phyloP scores from a whole-genome alignment of 2,329 filamentous ascomycete genomes.

The Fusarium newnesense region DNA sequence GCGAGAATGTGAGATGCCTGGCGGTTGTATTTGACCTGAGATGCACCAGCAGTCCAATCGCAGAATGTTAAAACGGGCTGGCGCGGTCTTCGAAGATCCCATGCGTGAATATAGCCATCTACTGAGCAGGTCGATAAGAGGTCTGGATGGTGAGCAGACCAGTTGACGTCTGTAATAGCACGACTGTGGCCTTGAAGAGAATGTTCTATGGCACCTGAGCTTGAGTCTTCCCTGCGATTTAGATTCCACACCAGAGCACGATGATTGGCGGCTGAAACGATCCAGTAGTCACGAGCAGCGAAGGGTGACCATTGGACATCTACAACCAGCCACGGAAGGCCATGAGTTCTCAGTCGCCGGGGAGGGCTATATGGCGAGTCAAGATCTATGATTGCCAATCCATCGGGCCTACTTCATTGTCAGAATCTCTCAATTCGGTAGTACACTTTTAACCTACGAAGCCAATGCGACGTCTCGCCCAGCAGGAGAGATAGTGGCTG shows the following conservation, averaged over 20 bases:
- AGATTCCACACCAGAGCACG: conserved; percentile 95
- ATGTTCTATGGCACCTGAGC: conserved; percentile 79
- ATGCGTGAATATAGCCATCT: conserved; percentile 92
- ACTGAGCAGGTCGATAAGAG: conserved; percentile 90
- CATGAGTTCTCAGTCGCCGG: conserved; percentile 81
- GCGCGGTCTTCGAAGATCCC: conserved; percentile 82
- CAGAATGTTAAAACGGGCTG: conserved; percentile 84
- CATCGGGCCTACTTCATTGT: conserved; percentile 70
- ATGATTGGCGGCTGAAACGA: conserved; percentile 93
- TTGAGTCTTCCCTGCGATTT: conserved; percentile 78
- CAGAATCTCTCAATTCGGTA: background rate
- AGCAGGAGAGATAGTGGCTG: conserved; percentile 91
- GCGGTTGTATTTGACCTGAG: conserved; percentile 94
- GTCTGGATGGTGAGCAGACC: conserved; percentile 91
- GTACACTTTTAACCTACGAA: conserved; percentile 63
- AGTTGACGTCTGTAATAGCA: conserved; percentile 96
- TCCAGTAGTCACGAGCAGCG: conserved; percentile 88
- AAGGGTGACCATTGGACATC: conserved; percentile 98
- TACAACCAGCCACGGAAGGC: conserved; percentile 92
- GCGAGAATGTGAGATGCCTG: conserved; percentile 88
- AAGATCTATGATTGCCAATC: conserved; percentile 89
- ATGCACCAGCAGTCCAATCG: conserved; percentile 93
- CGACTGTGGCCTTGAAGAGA: conserved; percentile 84
- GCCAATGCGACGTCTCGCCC: conserved; percentile 91
- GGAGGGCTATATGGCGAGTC: conserved; percentile 90